Base-by-base conservation (phyloP, 2,329 filamentous ascomycete genomes). In the Aspergillus ruber region DNA sequence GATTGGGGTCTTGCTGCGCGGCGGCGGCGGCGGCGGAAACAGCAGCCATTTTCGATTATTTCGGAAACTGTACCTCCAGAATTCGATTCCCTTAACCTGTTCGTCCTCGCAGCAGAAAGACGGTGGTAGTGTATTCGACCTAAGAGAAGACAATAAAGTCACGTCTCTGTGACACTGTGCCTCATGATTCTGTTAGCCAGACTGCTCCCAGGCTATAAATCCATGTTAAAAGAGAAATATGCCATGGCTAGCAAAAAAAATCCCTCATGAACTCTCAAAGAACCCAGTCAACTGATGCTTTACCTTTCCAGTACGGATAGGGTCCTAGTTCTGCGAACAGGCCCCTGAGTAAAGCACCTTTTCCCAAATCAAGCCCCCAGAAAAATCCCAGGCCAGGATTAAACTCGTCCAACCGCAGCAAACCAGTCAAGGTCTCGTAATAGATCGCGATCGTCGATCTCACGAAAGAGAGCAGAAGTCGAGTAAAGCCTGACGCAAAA, bases 391-490 rank as follows among this genome's bases (percentile, higher is more conserved):
- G 52, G 50, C 55, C 57, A 54, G 54, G 56, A 55, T 52, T 53
- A 55, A 51, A 59, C 59, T 59, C 64, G 60, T 61, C 63, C 58
- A 63, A 65, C 63, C 62, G 59, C 58, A 55, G 61, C 61, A 56
- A 68, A 68, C 65, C 65, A 67, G 62, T 65, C 55, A 66, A 68
- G 66, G 65, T 65, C 63, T 67, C 62, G 61, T 59, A 60, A 66
- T 55, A 55, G 46, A 41, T 29, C 25, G 36, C 15, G 10, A 39
- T 18, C 4, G 10, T n/a, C 33, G 50, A 53, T 62, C 57, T 64
- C 63, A 64, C 61, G 61, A 62, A 61, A 17, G 33, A 39, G 13
- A 21, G 17, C 18, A 58, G 55, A 56, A 59, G 62, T 58, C 59
- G 53, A 18, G 18, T 54, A 57, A 58, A 64, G 61, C 56, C 54